Evolutionary conservation across 495 filamentous ascomycete species (phyloP).

Genomic region (Xylaria curta): DNA sequence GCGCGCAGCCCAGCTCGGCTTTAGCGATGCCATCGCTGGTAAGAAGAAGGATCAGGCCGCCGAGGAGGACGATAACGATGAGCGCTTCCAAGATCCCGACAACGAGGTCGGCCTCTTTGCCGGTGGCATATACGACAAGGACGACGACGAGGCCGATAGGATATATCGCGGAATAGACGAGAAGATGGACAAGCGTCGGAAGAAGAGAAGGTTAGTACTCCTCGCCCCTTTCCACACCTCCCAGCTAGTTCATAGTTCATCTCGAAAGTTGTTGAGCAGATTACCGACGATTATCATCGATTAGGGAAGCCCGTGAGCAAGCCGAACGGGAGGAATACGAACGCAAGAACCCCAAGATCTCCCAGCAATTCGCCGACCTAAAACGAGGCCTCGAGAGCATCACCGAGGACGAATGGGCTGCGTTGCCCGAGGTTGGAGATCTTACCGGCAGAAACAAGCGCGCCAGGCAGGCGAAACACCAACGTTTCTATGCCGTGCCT

Average conservation of each 20-base stretch:
- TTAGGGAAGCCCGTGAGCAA: conserved; percentile 93
- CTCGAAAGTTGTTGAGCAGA: conserved; percentile 74
- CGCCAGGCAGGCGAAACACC: conserved; percentile 77
- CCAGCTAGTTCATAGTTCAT: conserved; percentile 71
- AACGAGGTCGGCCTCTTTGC: conserved; percentile 96
- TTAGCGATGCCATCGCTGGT: conserved; percentile 74
- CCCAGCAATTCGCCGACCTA: conserved; percentile 96
- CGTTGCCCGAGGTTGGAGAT: conserved; percentile 93
- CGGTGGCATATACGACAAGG: conserved; percentile 90
- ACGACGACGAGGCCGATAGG: conserved; percentile 95
- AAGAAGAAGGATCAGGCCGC: conserved; percentile 60
- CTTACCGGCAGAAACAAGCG: conserved; percentile 92
- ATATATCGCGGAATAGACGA: conserved; percentile 97
- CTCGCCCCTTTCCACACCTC: conserved; percentile 31
- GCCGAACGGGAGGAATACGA: conserved; percentile 95
- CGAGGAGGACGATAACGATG: conserved; percentile 78
- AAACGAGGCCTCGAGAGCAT: conserved; percentile 88
- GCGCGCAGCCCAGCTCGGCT: conserved; percentile 81
- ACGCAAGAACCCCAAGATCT: conserved; percentile 95
- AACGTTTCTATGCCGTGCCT: conserved; percentile 94
- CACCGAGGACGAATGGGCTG: conserved; percentile 96
- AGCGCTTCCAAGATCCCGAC: conserved; percentile 93
- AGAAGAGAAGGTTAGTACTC: conserved; percentile 83
- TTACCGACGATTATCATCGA: conserved; percentile 73
- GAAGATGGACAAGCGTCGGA: conserved; percentile 89